Evolutionary conservation across 208 protist genomes (phyloP).

Genomic region (Acanthamoeba rhysodes): DNA sequence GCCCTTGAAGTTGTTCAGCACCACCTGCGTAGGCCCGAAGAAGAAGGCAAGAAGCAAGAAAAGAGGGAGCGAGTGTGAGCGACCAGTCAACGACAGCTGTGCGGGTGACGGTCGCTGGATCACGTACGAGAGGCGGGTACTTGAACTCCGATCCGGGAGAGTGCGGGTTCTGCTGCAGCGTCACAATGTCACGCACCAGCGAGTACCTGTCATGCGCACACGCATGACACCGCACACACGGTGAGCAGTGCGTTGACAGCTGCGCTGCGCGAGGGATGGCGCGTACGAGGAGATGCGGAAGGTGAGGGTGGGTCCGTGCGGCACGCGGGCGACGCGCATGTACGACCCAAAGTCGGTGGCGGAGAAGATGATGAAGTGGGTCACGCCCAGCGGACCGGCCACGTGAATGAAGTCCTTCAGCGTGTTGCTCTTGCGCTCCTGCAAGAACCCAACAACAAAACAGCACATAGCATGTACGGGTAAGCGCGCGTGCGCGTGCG

Average conservation of each 20-base stretch:
- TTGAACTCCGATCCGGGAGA: conserved; percentile 39
- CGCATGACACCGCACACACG: not conserved
- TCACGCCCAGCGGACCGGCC: conserved; percentile 87
- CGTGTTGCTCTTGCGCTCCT: conserved; percentile 85
- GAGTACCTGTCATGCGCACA: conserved; percentile 23
- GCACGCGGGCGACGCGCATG: conserved; percentile 83
- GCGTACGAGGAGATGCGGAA: conserved; percentile 82
- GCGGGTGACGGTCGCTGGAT: not conserved
- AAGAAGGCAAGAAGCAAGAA: not conserved
- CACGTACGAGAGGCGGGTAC: conserved; percentile 52
- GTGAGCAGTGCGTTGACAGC: not conserved
- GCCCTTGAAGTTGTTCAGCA: conserved; percentile 85
- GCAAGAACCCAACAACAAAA: not conserved
- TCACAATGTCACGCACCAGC: conserved; percentile 40
- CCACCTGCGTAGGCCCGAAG: conserved; percentile 75
- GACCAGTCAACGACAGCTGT: not conserved
- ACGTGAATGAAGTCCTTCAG: conserved; percentile 90
- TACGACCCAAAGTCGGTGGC: conserved; percentile 83
- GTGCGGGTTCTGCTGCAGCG: conserved; percentile 15
- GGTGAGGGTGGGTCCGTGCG: conserved; percentile 87
- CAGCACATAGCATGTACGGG: not conserved
- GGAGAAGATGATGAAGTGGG: conserved; percentile 88
- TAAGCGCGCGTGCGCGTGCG: not conserved
- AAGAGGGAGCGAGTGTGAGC: not conserved
- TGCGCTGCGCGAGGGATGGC: not conserved